Evolutionary conservation across 345 rosid species (phyloP), one percentile per base, ranked within the genome.

Genomic region (Eucalyptus grandis): DNA sequence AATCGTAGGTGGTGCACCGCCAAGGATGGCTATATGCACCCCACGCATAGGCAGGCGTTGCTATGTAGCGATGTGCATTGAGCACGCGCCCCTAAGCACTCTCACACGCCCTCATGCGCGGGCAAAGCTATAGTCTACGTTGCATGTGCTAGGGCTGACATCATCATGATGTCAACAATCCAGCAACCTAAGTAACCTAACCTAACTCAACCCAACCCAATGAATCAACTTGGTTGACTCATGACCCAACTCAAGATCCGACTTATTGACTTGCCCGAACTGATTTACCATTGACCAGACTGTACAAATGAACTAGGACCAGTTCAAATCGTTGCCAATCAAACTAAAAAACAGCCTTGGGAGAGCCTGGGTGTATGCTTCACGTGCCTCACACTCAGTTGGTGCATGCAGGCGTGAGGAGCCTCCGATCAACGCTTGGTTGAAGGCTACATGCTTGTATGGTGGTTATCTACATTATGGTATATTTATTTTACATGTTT

Each of bases 301-400:
- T 17, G 24, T 53, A 53, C 2, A 2, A 0, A 53, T 4, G 9
- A 53, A 53, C 24, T 51, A 0, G 56, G 9, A 51, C 56, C 2
- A 0, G 1, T 17, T 53, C 56, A 53, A 53, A 53, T 53, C 0
- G 0, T 53, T 53, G 56, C 4, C 9, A 0, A 53, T 53, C 1
- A 2, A 53, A 53, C 0, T 2, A 0, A 53, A 53, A 53, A 53
- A 53, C 24, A 17, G 0, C 56, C 56, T 53, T 17, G 24, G 56
- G 22, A 53, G 56, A 0, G 4, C 56, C 0, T 53, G 22, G 9
- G 56, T 0, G 2, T 53, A 9, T 53, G 22, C 56, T 53, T 0
- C 56, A 53, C 1, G 0, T 53, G 56, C 4, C 22, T 53, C 4
- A 7, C 56, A 51, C 56, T 51, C 4, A 51, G 9, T 16, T 17